Evolutionary conservation across 2,329 filamentous ascomycete species (phyloP).

Genomic region (Arthroderma sp.): DNA sequence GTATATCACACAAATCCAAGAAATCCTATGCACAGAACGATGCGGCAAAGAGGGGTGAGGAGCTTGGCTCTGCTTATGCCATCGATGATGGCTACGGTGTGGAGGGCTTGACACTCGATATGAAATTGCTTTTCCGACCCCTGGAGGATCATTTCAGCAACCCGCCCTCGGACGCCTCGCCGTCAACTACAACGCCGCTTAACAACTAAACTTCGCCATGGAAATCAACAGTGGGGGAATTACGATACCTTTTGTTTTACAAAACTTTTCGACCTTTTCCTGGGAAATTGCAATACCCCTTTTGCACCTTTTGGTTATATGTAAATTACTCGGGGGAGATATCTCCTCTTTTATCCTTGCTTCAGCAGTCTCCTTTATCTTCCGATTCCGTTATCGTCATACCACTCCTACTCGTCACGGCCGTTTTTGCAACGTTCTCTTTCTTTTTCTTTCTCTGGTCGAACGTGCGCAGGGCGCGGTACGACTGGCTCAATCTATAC

Average conservation of each 20-base stretch:
- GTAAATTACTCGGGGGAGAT: no score
- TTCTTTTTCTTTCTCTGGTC: conserved; percentile 5
- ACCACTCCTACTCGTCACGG: background rate
- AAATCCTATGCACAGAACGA: conserved; percentile 45
- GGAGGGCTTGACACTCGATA: conserved; percentile 53
- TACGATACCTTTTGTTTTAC: no score
- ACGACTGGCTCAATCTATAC: conserved; percentile 5
- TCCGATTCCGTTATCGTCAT: background rate
- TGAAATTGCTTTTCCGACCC: conserved; percentile 59
- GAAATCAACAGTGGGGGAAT: no score
- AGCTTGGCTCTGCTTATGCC: conserved; percentile 54
- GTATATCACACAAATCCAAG: background rate
- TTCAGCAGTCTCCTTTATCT: background rate
- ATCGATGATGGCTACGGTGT: conserved; percentile 56
- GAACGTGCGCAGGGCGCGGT: conserved; percentile 10
- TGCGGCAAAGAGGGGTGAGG: conserved; percentile 51
- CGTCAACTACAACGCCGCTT: no score
- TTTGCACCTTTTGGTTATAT: no score
- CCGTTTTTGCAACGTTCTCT: conserved; percentile 2
- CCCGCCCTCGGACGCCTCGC: background rate
- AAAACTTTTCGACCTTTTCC: no score
- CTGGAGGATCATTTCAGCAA: background rate
- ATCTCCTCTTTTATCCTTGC: no score
- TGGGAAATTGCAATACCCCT: no score
- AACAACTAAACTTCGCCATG: no score